A percentile compares a stretch with the other conserved stretches of the same genome.
phyloP scores from a whole-genome alignment of 495 filamentous ascomycete species.

The Penicillium pulvis region DNA sequence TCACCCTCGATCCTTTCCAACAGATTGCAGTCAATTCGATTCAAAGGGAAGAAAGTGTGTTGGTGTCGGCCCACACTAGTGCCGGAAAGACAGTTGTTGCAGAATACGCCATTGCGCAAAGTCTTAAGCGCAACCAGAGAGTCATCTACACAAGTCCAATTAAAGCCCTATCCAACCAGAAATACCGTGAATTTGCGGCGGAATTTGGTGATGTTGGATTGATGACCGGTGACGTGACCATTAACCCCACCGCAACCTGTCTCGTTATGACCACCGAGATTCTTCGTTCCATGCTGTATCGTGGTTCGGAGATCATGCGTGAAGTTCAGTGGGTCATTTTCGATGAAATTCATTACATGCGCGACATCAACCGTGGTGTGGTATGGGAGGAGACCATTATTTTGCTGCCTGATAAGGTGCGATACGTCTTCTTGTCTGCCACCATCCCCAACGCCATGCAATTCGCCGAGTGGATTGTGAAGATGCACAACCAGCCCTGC shows the following conservation, averaged over 20 bases:
- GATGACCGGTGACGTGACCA: conserved; percentile 99
- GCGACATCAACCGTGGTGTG: conserved; percentile 78
- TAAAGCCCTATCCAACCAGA: conserved; percentile 97
- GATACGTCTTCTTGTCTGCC: conserved; percentile 96
- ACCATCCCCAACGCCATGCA: conserved; percentile 99
- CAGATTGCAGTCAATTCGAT: conserved; percentile 90
- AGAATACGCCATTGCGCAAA: conserved; percentile 97
- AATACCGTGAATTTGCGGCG: conserved; percentile 92
- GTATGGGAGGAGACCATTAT: conserved; percentile 99
- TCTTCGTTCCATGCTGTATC: conserved; percentile 96
- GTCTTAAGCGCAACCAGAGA: conserved; percentile 93
- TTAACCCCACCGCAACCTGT: conserved; percentile 96
- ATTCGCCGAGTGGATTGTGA: conserved; percentile 97
- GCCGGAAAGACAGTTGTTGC: conserved; percentile 98
- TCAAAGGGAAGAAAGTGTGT: conserved; percentile 89
- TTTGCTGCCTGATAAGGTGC: conserved; percentile 93
- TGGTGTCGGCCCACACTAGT: conserved; percentile 96
- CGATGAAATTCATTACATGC: conserved; percentile 98
- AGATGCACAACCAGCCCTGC: conserved; percentile 94
- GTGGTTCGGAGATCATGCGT: conserved; percentile 98
- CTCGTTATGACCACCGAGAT: conserved; percentile 99
- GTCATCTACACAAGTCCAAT: conserved; percentile 99
- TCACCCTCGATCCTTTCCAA: conserved; percentile 96
- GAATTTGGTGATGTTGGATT: conserved; percentile 97
- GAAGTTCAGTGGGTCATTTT: conserved; percentile 98